A percentile compares a stretch with the other conserved stretches of the same genome.
These are phyloP conservation scores for Hanseniaspora lindneri DNA, from an alignment of 805 yeast genomes.

Conservation along the genomic window DNA sequence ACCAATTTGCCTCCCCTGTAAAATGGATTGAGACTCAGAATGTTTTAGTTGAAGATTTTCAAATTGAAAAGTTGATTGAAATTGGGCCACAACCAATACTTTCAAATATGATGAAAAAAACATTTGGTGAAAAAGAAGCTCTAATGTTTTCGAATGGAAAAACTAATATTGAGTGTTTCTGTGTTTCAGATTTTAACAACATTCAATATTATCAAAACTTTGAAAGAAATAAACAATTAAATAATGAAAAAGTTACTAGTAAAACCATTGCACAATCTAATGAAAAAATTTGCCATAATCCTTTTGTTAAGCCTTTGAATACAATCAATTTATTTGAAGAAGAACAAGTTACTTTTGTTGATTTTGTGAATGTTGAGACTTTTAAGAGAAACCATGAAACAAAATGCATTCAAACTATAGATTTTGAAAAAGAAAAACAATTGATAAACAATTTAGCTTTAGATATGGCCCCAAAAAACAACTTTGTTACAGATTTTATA, in stretches of 20 bases:
- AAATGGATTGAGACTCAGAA: constrained; percentile 93
- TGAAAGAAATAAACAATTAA: constrained; percentile 38
- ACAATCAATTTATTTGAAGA: background rate
- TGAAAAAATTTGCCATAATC: background rate
- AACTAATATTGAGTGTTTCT: constrained; percentile 36
- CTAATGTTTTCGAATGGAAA: constrained; percentile 26
- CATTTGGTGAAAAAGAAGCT: constrained; percentile 72
- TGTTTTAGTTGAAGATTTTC: constrained; percentile 65
- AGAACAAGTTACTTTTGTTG: background rate
- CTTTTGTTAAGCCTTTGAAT: background rate
- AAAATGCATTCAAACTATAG: background rate
- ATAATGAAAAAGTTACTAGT: no score
- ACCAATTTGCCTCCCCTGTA: constrained; percentile 87
- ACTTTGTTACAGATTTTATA: background rate
- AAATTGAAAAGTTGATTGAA: constrained; percentile 77
- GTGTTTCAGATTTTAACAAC: constrained; percentile 71
- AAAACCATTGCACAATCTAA: no score
- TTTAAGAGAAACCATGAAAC: background rate
- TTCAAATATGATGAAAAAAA: constrained; percentile 82
- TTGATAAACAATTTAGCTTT: background rate
- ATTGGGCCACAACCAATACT: constrained; percentile 87
- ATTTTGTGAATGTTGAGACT: background rate
- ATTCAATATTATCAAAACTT: constrained; percentile 56
- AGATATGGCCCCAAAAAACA: background rate
- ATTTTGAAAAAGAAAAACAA: background rate